Conservation (phyloP, 495 filamentous ascomycete genomes). For the Penicillium lividum region DNA sequence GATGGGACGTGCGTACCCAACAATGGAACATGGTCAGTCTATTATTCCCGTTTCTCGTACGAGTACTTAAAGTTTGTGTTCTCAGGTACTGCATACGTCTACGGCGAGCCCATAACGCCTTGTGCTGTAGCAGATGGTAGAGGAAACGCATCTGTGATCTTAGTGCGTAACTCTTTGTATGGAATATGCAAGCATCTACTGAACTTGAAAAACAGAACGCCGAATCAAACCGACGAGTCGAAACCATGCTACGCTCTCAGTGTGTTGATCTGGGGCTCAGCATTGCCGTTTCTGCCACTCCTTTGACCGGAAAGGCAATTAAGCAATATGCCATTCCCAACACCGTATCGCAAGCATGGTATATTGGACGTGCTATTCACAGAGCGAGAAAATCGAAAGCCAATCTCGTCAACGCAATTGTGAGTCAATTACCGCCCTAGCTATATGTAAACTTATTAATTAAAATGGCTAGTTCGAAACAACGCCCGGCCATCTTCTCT, state of each 20-base stretch:
- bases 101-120: conserved; percentile 29
- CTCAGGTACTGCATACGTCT: conserved; percentile 31
- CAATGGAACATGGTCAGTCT: conserved; percentile 28
- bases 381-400: conserved; percentile 45
- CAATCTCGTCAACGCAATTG: conserved; percentile 56
- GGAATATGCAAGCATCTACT: neutral
- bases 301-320: conserved; percentile 30
- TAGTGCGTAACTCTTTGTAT: conserved; percentile 11
- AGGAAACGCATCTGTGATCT: conserved; percentile 27
- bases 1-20: conserved; percentile 39
- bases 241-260: conserved; percentile 29
- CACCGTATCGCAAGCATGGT: conserved; percentile 43
- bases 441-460: neutral
- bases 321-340: conserved; percentile 37
- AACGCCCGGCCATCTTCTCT: conserved; percentile 52
- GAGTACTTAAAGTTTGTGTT: neutral
- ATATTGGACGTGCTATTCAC: conserved; percentile 47
- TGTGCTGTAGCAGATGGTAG: conserved; percentile 35
- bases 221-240: conserved; percentile 31
- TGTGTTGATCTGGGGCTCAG: conserved; percentile 30
- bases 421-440: conserved; percentile 28
- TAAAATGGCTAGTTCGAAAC: conserved; percentile 19
- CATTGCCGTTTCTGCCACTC: conserved; percentile 27
- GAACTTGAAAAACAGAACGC: conserved; percentile 21
- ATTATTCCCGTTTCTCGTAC: neutral